Percentiles rank a stretch among this genome's conserved stretches.
These are phyloP conservation scores for Fusarium decemcellulare DNA, from an alignment of 2,329 filamentous ascomycete genomes.

Conservation along the genomic window DNA sequence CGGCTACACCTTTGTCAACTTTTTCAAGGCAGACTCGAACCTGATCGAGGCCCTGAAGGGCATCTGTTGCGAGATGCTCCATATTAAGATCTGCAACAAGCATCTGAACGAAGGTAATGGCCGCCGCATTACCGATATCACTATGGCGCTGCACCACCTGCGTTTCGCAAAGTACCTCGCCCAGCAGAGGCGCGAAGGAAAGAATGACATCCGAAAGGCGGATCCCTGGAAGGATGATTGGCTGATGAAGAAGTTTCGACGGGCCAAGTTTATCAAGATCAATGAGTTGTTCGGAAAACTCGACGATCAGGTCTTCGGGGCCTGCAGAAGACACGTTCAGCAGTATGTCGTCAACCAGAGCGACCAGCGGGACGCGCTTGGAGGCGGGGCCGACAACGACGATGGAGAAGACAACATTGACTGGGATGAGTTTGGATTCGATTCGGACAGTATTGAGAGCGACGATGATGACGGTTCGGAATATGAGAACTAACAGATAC, in stretches of 20 bases:
- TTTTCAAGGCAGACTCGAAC: constrained; percentile 49
- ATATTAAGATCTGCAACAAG: constrained; percentile 51
- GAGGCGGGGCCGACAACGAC: not conserved
- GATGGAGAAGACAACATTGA: constrained; percentile 5
- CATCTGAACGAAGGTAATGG: constrained; percentile 26
- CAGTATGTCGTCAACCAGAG: not conserved
- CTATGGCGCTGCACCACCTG: constrained; percentile 27
- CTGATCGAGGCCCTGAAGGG: constrained; percentile 50
- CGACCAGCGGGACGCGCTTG: not conserved
- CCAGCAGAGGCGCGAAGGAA: constrained; percentile 2
- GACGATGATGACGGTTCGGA: constrained; percentile 23
- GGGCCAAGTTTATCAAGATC: not conserved
- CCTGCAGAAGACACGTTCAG: constrained; percentile 28
- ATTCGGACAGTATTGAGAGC: not conserved
- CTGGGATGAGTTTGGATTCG: not conserved
- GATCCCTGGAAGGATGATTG: constrained; percentile 24
- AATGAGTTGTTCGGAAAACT: constrained; percentile 11
- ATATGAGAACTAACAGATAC: constrained; percentile 6
- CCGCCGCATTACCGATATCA: constrained; percentile 7
- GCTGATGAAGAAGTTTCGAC: constrained; percentile 16
- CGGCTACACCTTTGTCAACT: constrained; percentile 54
- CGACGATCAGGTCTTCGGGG: constrained; percentile 14
- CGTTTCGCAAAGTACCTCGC: constrained; percentile 24
- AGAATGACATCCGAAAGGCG: constrained; percentile 4
- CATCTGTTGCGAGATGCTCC: constrained; percentile 54